Evolutionary conservation across 495 filamentous ascomycete species (phyloP).

Genomic region (Aspergillus asperescens): DNA sequence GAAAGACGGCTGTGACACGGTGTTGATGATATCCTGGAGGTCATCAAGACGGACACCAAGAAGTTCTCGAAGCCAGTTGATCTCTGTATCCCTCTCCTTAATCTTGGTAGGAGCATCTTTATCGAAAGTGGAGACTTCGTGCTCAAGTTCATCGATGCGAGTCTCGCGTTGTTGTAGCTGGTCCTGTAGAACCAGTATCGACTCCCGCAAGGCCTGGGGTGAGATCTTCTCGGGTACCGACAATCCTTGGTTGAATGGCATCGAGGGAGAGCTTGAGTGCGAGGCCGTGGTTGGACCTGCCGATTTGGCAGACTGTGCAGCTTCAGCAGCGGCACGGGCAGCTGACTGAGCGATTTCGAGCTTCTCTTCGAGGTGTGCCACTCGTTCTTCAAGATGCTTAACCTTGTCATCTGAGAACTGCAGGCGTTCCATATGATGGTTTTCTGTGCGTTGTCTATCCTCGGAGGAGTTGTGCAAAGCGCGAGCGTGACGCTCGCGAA

Average conservation of each 20-base stretch:
- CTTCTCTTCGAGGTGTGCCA: constrained; percentile 78
- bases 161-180: constrained; percentile 91
- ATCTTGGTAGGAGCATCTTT: constrained; percentile 72
- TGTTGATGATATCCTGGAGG: constrained; percentile 82
- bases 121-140: constrained; percentile 59
- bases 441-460: constrained; percentile 64
- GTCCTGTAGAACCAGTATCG: constrained; percentile 91
- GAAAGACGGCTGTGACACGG: constrained; percentile 65
- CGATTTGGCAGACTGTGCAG: constrained; percentile 62
- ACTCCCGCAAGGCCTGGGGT: constrained; percentile 89
- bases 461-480: constrained; percentile 65
- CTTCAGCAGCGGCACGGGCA: constrained; percentile 78
- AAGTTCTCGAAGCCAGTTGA: constrained; percentile 89
- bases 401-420: constrained; percentile 73
- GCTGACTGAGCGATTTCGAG: constrained; percentile 87
- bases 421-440: constrained; percentile 63
- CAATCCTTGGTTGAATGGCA: constrained; percentile 41
- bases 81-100: constrained; percentile 87
- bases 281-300: constrained; percentile 28
- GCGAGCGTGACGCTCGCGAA: constrained; percentile 64
- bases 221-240: constrained; percentile 78
- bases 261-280: constrained; percentile 41
- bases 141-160: constrained; percentile 80
- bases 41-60: constrained; percentile 86
- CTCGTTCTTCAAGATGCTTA: constrained; percentile 72